Evolutionary conservation across 257 asterid genomes (phyloP).

Genomic region (Ehretia macrophylla): DNA sequence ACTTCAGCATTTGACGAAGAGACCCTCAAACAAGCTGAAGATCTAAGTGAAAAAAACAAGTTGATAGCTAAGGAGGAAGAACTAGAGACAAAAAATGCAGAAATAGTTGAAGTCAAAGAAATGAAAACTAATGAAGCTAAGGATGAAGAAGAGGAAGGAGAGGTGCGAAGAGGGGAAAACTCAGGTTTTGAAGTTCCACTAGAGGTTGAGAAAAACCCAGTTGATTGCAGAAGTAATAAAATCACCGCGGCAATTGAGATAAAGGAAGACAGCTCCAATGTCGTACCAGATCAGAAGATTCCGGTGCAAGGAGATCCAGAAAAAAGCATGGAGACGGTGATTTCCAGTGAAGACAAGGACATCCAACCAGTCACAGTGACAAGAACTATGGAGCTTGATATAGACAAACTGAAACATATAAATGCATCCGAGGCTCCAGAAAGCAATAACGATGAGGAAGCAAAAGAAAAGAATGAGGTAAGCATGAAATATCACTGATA

Average conservation of each 20-base stretch:
- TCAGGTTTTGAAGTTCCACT: slow-evolving; percentile 37
- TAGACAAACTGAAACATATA: too few species aligned
- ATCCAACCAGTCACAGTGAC: background rate
- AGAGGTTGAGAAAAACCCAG: slow-evolving; percentile 29
- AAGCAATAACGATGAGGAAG: background rate
- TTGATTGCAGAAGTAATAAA: too few species aligned
- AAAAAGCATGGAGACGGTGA: too few species aligned
- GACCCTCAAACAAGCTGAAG: background rate
- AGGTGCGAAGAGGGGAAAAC: slow-evolving; percentile 27
- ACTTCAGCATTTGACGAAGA: background rate
- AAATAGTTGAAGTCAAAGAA: slow-evolving; percentile 26
- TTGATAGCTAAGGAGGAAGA: slow-evolving; percentile 18
- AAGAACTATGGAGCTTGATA: too few species aligned
- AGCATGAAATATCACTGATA: background rate
- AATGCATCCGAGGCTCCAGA: too few species aligned
- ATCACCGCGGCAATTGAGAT: too few species aligned
- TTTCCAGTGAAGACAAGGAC: background rate
- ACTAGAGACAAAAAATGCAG: slow-evolving; percentile 21
- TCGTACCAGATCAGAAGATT: background rate
- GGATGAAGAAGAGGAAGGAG: slow-evolving; percentile 39
- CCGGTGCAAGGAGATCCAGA: too few species aligned
- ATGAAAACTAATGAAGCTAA: slow-evolving; percentile 13
- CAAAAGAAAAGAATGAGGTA: background rate
- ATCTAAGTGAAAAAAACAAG: background rate
- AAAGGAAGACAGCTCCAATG: background rate